phyloP scores from a whole-genome alignment of 495 filamentous ascomycete genomes.

The Paragyromitra xinjiangensis region DNA sequence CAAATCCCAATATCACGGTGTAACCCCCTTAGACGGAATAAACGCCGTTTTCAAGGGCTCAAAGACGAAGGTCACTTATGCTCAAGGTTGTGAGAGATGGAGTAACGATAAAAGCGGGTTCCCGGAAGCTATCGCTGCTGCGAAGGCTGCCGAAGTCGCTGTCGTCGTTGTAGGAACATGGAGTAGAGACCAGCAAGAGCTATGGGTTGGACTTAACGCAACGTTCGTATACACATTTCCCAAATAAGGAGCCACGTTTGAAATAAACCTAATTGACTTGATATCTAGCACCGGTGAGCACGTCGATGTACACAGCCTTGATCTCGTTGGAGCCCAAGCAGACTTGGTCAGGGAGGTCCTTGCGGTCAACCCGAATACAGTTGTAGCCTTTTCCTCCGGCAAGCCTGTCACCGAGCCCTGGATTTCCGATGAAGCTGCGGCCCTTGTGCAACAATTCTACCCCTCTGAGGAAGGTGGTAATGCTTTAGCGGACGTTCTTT shows the following conservation, averaged over 20 bases:
- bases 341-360: constrained; percentile 71
- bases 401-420: constrained; percentile 75
- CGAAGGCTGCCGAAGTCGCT: constrained; percentile 72
- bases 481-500: constrained; percentile 62
- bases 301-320: constrained; percentile 69
- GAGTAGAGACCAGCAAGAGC: constrained; percentile 73
- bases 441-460: constrained; percentile 76
- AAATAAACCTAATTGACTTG: constrained; percentile 2
- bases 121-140: constrained; percentile 68
- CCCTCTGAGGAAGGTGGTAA: constrained; percentile 68
- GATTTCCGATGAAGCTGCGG: constrained; percentile 68
- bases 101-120: constrained; percentile 72
- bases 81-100: constrained; percentile 77
- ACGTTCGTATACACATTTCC: constrained; percentile 58
- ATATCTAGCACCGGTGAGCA: constrained; percentile 71
- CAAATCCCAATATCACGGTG: constrained; percentile 67
- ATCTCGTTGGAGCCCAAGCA: constrained; percentile 75
- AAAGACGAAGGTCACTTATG: constrained; percentile 67
- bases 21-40: constrained; percentile 74
- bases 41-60: constrained; percentile 66
- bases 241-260: not conserved
- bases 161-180: constrained; percentile 77
- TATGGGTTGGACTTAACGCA: constrained; percentile 74
- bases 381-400: constrained; percentile 74
- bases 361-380: constrained; percentile 71